Evolutionary conservation across 352 stramenopile genomes (phyloP).

Genomic region (Phytophthora uliginosa): DNA sequence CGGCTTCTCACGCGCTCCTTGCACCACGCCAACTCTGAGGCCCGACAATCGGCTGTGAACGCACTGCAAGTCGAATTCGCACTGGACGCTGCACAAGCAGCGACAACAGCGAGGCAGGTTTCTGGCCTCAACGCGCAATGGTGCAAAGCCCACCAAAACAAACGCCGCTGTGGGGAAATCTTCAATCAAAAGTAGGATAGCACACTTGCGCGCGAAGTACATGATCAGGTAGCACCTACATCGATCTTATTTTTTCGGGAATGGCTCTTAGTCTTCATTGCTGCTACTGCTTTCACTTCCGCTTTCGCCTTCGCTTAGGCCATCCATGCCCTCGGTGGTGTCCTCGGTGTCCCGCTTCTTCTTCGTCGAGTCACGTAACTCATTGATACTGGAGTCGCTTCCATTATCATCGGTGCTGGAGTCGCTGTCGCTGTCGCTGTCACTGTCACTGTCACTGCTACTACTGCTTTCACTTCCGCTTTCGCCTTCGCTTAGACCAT

Average conservation of each 20-base stretch:
- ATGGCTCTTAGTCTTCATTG: neutral
- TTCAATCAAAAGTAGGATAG: constrained; percentile 14
- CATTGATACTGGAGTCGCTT: neutral
- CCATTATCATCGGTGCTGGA: neutral
- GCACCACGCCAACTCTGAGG: constrained; percentile 32
- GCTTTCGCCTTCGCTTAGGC: neutral
- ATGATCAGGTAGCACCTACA: no score
- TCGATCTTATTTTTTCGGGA: neutral
- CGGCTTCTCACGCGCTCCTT: constrained; percentile 43
- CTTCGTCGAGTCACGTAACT: neutral
- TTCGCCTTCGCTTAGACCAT: no score
- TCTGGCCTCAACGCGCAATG: constrained; percentile 13
- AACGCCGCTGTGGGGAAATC: constrained; percentile 37
- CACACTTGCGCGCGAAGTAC: neutral
- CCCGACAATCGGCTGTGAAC: constrained; percentile 30
- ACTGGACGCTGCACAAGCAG: constrained; percentile 5
- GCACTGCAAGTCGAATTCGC: constrained; percentile 31
- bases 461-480: neutral
- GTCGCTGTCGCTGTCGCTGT: neutral
- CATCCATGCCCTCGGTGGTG: neutral
- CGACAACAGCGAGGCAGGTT: neutral
- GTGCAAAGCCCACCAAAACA: constrained; percentile 57
- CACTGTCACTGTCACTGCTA: neutral
- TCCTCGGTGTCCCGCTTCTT: neutral
- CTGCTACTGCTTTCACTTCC: neutral